Conservation (phyloP, 441 rosid species). For the Gossypium schwendimanii region DNA sequence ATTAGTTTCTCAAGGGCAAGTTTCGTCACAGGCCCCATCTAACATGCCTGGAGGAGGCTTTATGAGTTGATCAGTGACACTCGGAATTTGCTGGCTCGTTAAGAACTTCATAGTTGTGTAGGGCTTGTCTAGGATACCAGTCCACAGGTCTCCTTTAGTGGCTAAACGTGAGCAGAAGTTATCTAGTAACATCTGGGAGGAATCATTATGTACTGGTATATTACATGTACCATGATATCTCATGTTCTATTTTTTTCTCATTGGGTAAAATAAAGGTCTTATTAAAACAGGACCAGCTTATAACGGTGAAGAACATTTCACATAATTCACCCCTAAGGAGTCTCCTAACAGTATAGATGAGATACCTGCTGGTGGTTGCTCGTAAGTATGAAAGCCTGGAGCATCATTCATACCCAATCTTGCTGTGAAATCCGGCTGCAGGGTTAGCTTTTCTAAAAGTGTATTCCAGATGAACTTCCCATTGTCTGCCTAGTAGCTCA, state of each 20-base stretch:
- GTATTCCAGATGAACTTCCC: too few relatives aligned
- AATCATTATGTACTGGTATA: background rate
- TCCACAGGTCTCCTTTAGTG: background rate
- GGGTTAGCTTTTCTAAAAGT: too few relatives aligned
- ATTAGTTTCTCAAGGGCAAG: constrained; percentile 57
- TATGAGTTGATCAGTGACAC: constrained; percentile 34
- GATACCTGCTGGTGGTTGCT: too few relatives aligned
- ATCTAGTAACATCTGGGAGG: background rate
- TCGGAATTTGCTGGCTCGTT: background rate
- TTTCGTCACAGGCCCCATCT: constrained; percentile 62
- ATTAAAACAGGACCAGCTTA: too few relatives aligned
- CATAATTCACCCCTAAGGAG: too few relatives aligned
- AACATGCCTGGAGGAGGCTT: constrained; percentile 70
- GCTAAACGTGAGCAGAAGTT: background rate
- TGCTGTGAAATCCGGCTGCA: too few relatives aligned
- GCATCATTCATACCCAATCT: too few relatives aligned
- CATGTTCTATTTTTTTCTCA: background rate
- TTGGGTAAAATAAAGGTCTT: too few relatives aligned
- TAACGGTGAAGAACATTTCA: too few relatives aligned
- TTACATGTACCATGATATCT: background rate
- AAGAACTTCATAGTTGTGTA: background rate
- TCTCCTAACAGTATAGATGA: too few relatives aligned
- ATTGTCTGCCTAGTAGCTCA: too few relatives aligned
- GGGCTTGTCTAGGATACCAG: background rate
- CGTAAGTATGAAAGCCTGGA: too few relatives aligned